phyloP scores from a whole-genome alignment of 169 alveolate species.

The Eimeria praecox region DNA sequence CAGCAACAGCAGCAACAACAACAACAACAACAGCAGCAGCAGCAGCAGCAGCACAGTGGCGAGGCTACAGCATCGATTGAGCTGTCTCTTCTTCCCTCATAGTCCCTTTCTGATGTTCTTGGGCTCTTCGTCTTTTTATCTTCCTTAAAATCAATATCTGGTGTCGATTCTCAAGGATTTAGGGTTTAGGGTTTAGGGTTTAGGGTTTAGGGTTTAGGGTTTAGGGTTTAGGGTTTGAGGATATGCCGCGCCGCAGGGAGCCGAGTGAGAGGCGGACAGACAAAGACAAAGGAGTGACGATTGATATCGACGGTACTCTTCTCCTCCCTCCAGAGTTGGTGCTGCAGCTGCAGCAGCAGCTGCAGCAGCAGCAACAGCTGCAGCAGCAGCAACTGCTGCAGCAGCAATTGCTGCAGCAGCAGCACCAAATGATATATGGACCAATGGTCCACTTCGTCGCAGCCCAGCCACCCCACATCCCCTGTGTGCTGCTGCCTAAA shows the following conservation, averaged over 20 bases:
- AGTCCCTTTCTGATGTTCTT: not conserved
- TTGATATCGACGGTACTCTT: conserved; percentile 31
- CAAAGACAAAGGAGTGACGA: conserved; percentile 18
- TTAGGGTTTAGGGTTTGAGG: conserved; percentile 18
- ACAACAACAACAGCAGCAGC: conserved; percentile 18
- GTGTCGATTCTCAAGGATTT: not conserved
- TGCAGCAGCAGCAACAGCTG: conserved; percentile 35
- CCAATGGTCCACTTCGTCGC: not conserved
- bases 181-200: conserved; percentile 27
- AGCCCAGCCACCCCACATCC: not conserved
- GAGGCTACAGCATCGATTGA: not conserved
- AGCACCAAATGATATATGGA: not conserved
- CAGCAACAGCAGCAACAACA: conserved; percentile 33
- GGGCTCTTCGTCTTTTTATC: not conserved
- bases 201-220: conserved; percentile 31
- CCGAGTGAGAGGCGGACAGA: conserved; percentile 22
- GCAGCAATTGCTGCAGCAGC: conserved; percentile 26
- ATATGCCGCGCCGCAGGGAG: conserved; percentile 42
- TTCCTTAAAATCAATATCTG: too few species aligned
- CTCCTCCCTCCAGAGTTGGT: not conserved
- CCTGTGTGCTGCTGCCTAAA: not conserved
- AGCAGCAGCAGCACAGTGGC: conserved; percentile 10
- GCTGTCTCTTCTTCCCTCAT: not conserved
- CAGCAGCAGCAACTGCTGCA: conserved; percentile 44
- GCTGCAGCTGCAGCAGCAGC: conserved; percentile 5